Evolutionary conservation across 345 rosid genomes (phyloP).

Genomic region (Syzygium aromaticum): DNA sequence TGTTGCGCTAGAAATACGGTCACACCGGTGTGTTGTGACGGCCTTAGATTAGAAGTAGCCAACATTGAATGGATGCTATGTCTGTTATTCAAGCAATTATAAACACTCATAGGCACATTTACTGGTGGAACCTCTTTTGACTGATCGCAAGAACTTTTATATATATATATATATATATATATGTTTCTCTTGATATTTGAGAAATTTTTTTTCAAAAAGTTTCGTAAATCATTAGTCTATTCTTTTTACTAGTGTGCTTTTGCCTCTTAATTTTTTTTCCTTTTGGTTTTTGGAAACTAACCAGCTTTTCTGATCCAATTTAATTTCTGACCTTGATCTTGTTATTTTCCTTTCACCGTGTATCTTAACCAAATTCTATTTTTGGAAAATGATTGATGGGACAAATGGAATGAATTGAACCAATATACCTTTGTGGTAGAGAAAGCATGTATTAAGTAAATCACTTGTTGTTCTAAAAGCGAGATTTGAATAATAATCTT

Average conservation of each 20-base stretch:
- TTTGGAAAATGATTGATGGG: background rate
- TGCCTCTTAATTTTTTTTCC: background rate
- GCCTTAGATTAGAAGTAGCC: background rate
- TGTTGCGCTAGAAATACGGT: background rate
- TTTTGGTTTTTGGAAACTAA: rapidly evolving
- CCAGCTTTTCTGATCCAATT: background rate
- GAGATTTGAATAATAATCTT: background rate
- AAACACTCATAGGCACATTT: background rate
- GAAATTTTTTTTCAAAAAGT: too few species aligned
- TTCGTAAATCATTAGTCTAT: background rate
- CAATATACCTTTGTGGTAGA: background rate
- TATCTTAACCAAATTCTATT: background rate
- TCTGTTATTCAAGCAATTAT: background rate
- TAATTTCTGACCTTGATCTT: too few species aligned
- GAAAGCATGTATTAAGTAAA: background rate
- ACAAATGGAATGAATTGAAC: background rate
- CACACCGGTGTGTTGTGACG: too few species aligned
- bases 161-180: too few species aligned
- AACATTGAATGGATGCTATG: background rate
- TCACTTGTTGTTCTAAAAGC: background rate
- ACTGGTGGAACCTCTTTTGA: background rate
- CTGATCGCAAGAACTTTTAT: background rate
- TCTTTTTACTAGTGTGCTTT: background rate
- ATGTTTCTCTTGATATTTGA: too few species aligned
- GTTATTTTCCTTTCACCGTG: background rate